Conservation (phyloP, 306 rosid genomes). For the Glycine soja region DNA sequence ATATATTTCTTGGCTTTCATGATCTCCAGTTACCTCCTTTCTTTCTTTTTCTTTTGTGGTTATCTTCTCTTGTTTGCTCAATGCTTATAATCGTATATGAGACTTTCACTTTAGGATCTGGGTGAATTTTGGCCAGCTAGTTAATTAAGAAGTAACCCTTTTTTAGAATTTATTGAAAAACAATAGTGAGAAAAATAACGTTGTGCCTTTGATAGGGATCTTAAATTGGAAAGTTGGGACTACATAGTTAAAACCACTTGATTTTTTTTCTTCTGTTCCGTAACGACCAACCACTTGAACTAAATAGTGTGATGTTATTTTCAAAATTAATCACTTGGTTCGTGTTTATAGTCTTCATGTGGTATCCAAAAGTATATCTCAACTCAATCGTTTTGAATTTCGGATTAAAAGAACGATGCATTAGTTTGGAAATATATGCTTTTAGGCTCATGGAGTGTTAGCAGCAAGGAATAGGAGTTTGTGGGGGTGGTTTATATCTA, state of each 20-base stretch:
- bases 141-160: conserved; percentile 18
- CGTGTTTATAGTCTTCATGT: conserved; percentile 6
- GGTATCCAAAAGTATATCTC: conserved; percentile 3
- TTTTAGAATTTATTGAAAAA: neutral
- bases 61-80: neutral
- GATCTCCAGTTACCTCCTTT: neutral
- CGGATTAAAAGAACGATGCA: neutral
- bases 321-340: neutral
- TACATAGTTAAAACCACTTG: neutral
- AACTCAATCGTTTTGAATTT: conserved; percentile 9
- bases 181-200: conserved; percentile 1
- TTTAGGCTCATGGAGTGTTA: conserved; percentile 13
- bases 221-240: neutral
- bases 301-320: neutral
- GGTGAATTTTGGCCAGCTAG: neutral
- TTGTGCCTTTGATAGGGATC: neutral
- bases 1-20: conserved; percentile 10
- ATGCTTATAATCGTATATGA: neutral
- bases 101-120: neutral
- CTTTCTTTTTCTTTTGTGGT: neutral
- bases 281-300: neutral
- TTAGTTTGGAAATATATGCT: neutral
- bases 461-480: neutral
- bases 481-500: neutral
- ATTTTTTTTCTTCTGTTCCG: too few relatives aligned